These are phyloP conservation scores for Amphichorda felina DNA, from an alignment of 2,329 filamentous ascomycete genomes.

Conservation along the genomic window DNA sequence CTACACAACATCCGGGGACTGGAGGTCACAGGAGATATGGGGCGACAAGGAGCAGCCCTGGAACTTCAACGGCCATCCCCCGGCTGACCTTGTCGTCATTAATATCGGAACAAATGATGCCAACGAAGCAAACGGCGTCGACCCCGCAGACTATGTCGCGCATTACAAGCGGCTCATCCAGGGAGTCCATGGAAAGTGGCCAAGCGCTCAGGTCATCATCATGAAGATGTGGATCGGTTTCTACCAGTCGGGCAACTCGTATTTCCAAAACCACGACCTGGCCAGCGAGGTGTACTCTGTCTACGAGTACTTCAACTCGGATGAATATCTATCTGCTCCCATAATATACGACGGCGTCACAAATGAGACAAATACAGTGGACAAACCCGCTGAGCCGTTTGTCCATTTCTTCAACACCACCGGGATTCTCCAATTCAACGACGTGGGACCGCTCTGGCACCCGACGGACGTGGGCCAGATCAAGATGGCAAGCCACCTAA, in stretches of 20 bases:
- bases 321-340: not conserved
- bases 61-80: not conserved
- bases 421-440: not conserved
- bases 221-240: slow-evolving; percentile 1
- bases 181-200: not conserved
- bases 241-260: not conserved
- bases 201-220: not conserved
- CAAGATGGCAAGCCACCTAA: not conserved
- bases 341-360: not conserved
- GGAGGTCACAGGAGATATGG: not conserved
- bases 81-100: not conserved
- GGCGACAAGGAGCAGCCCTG: not conserved
- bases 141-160: not conserved
- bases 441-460: not conserved
- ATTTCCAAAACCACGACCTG: not conserved
- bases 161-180: not conserved
- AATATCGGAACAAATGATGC: not conserved
- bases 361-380: not conserved
- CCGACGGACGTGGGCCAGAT: not conserved
- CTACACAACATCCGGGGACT: not conserved
- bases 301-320: not conserved
- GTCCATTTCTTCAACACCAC: slow-evolving; percentile 1
- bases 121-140: not conserved
- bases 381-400: not conserved
- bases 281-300: not conserved